Evolutionary conservation across 2,329 filamentous ascomycete species (phyloP).

Genomic region (Alternaria atra): DNA sequence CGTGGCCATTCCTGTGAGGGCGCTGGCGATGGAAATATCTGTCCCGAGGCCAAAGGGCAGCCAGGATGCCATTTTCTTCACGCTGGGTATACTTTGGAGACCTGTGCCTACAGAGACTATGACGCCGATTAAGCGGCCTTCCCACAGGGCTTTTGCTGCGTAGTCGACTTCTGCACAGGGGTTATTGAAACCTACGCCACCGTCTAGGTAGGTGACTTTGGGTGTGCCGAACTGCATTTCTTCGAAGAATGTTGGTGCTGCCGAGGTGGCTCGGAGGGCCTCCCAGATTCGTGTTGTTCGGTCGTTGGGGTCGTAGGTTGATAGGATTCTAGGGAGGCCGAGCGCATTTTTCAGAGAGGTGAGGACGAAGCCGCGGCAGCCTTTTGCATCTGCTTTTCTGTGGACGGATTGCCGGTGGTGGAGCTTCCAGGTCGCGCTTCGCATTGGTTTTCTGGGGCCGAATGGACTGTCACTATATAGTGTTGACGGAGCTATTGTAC

Average conservation of each 20-base stretch:
- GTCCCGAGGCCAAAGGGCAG: slow-evolving; percentile 52
- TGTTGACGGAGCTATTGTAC: slow-evolving; percentile 8
- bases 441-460: slow-evolving; percentile 18
- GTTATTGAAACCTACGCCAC: slow-evolving; percentile 61
- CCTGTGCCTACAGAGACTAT: slow-evolving; percentile 53
- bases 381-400: slow-evolving; percentile 41
- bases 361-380: slow-evolving; percentile 52
- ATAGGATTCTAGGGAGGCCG: slow-evolving; percentile 48
- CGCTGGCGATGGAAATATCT: slow-evolving; percentile 49
- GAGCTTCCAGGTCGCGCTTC: slow-evolving; percentile 47
- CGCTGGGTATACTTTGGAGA: slow-evolving; percentile 50
- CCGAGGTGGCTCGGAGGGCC: slow-evolving; percentile 61
- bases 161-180: slow-evolving; percentile 61
- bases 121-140: slow-evolving; percentile 48
- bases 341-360: slow-evolving; percentile 51
- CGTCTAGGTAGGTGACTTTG: slow-evolving; percentile 60
- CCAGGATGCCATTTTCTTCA: slow-evolving; percentile 49
- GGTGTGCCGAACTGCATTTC: slow-evolving; percentile 61
- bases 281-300: slow-evolving; percentile 57
- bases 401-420: slow-evolving; percentile 47
- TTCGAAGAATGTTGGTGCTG: slow-evolving; percentile 62
- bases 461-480: slow-evolving; percentile 28
- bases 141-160: slow-evolving; percentile 55
- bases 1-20: slow-evolving; percentile 51
- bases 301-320: slow-evolving; percentile 53